Conservation (phyloP, 306 rosid species). For the Prunus persica region Prunus_persica_NCBIv2 NC_034011.1:22308501-22309000, state of each 20-base stretch:
- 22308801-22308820: conserved; percentile 56
- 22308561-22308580: conserved; percentile 43
- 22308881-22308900: conserved; percentile 85
- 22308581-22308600: conserved; percentile 44
- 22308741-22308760: conserved; percentile 49
- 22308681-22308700: conserved; percentile 46
- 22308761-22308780: conserved; percentile 66
- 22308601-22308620: conserved; percentile 46
- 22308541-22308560: conserved; percentile 70
- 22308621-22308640: conserved; percentile 49
- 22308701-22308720: conserved; percentile 14
- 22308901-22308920: conserved; percentile 73
- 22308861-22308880: conserved; percentile 91
- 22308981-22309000: conserved; percentile 60
- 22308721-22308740: conserved; percentile 41
- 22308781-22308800: conserved; percentile 81
- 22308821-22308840: conserved; percentile 64
- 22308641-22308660: conserved; percentile 89
- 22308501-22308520: conserved; percentile 74
- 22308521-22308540: conserved; percentile 69
- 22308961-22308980: conserved; percentile 71
- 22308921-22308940: conserved; percentile 83
- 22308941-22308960: conserved; percentile 70
- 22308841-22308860: conserved; percentile 87
- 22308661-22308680: conserved; percentile 79